Base-by-base conservation (phyloP, 306 rosid genomes). In the Quillaja saponaria region DNA sequence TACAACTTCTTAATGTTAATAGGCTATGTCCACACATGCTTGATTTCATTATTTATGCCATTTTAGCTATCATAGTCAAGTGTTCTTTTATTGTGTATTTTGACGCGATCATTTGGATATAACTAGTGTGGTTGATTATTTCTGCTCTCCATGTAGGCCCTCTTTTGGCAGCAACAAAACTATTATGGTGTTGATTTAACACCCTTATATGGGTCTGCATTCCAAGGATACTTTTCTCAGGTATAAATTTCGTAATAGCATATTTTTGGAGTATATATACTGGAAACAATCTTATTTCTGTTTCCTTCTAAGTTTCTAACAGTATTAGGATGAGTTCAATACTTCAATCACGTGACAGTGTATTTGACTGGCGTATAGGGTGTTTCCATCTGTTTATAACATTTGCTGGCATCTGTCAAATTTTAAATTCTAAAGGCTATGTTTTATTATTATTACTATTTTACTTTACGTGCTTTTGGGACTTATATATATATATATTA, bases 111-210 rank as follows among this genome's bases (percentile, higher is more conserved):
- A 25, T 2, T 25, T 25, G 31, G 31, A 25, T 2, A 25, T 4
- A 25, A 25, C 31, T 25, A 25, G 2, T 25, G 31, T 25, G 2
- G 31, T 25, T 25, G 31, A 25, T 25, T 25, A 25, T 25, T 25
- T 4, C 31, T 4, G 4, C 31, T 25, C 31, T 25, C 31, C 31
- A 4, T 25, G 21, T 75, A 77, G 92, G 99, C 97, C 21, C 94
- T 92, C 77, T 92, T 92, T 80, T 92, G 97, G 97, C 99, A 89
- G 84, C 99, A 92, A 62, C 94, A 87, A 58, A 89, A 81, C 71
- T 92, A 89, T 67, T 92, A 78, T 53, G 99, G 99, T 57, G 97
- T 92, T 72, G 86, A 92, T 83, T 87, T 92, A 88, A 85, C 87
- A 33, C 86, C 95, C 44, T 80, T 91, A 76, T 83, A 88, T 42